Conservation (phyloP, 2,329 filamentous ascomycete species). For the Acrodontium crateriforme region DNA sequence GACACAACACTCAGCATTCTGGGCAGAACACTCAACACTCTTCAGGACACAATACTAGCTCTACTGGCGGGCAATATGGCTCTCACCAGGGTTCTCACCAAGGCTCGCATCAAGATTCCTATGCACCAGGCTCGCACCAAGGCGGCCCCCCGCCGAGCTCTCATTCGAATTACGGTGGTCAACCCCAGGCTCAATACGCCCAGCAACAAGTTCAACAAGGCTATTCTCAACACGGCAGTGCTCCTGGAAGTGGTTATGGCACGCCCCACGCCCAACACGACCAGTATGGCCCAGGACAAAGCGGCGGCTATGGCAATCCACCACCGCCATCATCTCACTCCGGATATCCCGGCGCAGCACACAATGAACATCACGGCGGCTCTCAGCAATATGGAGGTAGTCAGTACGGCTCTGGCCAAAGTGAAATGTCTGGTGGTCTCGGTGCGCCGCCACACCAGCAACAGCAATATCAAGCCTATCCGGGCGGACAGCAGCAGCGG, state of each 20-base stretch:
- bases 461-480: slow-evolving; percentile 9
- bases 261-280: slow-evolving; percentile 4
- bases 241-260: slow-evolving; percentile 5
- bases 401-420: background rate
- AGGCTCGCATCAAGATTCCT: no score
- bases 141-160: no score
- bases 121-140: slow-evolving; percentile 6
- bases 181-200: slow-evolving; percentile 1
- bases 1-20: slow-evolving; percentile 6
- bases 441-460: no score
- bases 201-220: slow-evolving; percentile 14
- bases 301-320: slow-evolving; percentile 11
- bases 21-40: slow-evolving; percentile 5
- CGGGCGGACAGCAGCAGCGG: slow-evolving; percentile 4
- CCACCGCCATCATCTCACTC: background rate
- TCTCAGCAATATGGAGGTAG: no score
- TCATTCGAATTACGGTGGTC: background rate
- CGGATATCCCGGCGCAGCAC: slow-evolving; percentile 3
- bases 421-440: background rate
- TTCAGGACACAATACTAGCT: background rate
- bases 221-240: slow-evolving; percentile 6
- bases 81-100: slow-evolving; percentile 11
- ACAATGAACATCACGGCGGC: no score
- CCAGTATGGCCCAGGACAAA: slow-evolving; percentile 1
- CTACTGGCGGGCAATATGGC: slow-evolving; percentile 1